Base-by-base conservation (phyloP, 1,139 yeast genomes). In the Candida sojae region DNA sequence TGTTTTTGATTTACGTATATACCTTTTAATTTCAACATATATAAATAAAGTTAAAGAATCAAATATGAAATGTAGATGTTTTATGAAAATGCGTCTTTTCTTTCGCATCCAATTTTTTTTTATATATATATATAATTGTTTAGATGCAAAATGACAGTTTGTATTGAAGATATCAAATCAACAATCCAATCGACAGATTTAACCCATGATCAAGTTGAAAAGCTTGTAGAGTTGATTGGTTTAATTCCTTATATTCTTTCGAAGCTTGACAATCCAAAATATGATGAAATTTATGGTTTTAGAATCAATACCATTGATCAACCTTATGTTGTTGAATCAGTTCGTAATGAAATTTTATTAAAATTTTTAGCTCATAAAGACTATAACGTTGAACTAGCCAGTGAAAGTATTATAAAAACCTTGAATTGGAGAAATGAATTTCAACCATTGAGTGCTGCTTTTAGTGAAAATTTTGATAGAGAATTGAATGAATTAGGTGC, bases 241-340 rank as follows among this genome's bases (percentile, higher is more conserved):
- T 38, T 54, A 5, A 50, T 68, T 39, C 71, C 71, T 3, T 44
- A 58, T 5, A 64, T 68, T 23, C 44, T 67, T 13, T 23, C 48
- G 11, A 48, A 57, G 30, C 31, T 57, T 39, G 67, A 75, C 25
- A 68, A 78, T 42, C 77, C 81, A 11, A 80, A 71, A 2, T 84
- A 90, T 61, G 88, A 85, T 58, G 97, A 91, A 65, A 73, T 91
- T 31, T 91, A 74, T 60, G 97, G 97, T 3, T 75, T 86, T 57
- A 82, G 91, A 60, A 73, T 90, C 56, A 75, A 77, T 43, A 61
- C 67, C 4, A 66, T 53, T 5, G 61, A 57, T 1, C 75, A 73
- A 30, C 71, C 74, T 42, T 72, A 70, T 56, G 87, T 82, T 40
- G 64, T 82, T 17, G 69, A 66, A 21, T 59, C 63, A 1, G 63